Conservation (phyloP, 371 early-diverging fungal genomes). For the Mucor piriformis region DNA sequence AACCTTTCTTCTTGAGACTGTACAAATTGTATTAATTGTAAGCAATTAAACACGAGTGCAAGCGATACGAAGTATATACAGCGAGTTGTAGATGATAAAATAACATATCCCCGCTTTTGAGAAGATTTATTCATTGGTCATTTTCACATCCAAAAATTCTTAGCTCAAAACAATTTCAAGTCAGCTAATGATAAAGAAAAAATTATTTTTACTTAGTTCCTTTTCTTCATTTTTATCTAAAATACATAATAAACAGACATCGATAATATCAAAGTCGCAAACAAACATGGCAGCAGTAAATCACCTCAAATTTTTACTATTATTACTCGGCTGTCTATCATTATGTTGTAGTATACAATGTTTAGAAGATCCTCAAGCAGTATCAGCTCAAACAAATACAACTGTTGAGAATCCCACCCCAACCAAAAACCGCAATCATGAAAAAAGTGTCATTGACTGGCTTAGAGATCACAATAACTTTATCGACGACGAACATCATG, state of each 20-base stretch:
- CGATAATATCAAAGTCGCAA: neutral
- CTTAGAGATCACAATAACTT: neutral
- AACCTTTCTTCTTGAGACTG: too few relatives aligned
- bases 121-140: constrained; percentile 5
- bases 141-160: neutral
- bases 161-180: constrained; percentile 10
- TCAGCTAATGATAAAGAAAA: constrained; percentile 1
- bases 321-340: neutral
- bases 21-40: too few relatives aligned
- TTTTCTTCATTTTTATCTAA: neutral
- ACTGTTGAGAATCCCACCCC: neutral
- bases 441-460: neutral
- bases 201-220: neutral
- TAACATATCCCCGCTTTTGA: constrained; percentile 8
- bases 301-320: constrained; percentile 1
- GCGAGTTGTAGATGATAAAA: too few relatives aligned
- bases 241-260: neutral
- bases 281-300: neutral
- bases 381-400: neutral
- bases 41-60: too few relatives aligned
- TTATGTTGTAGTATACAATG: neutral
- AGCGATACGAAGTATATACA: too few relatives aligned
- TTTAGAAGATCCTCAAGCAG: neutral
- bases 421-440: neutral
- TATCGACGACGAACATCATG: neutral